Base-by-base conservation (phyloP, 2,329 filamentous ascomycete species). In the Fusarium sp. region DNA sequence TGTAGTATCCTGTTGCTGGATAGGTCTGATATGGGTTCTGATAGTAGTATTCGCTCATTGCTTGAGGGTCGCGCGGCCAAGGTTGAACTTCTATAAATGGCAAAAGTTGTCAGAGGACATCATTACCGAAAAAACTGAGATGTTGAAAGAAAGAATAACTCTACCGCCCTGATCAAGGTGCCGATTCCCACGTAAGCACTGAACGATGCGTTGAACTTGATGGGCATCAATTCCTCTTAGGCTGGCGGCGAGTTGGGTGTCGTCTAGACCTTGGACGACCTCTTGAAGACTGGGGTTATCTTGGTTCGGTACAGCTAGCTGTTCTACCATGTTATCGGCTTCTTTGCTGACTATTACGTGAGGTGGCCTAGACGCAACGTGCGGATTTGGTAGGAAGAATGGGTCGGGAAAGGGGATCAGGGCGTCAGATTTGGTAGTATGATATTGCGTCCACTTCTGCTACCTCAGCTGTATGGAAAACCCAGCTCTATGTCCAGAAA, bases 111-210 rank as follows among this genome's bases (percentile, higher is more conserved):
- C 10, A 54, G 50, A 28, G 8, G 3, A 12, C 11, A 53, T 53
- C 10, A 12, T 38, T 7, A 16, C 3, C 19, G 9, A 4, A 16
- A 9, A 37, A 2, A n/a, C 2, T n/a, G 21, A 6, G 3, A n/a
- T 12, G 2, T 3, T 7, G 2, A 28, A 28, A 1, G 10, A 13
- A 13, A 40, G 8, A 2, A 38, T n/a, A 3, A 2, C 7, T 4
- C 9, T 54, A n/a, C 50, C 50, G 23, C 9, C 28, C 6, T 38
- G 35, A 5, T n/a, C 6, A 13, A n/a, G 13, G 7, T 10, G 33
- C 16, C 25, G 15, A n/a, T 40, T 35, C 19, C 35, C 12, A 18
- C 21, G 33, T 9, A 40, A 40, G 35, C 33, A 54, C 25, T n/a
- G 50, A 9, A 42, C 16, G 8, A 54, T 54, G 5, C 50, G 50